A percentile compares a stretch with the other conserved stretches of the same genome.
phyloP scores from a whole-genome alignment of 345 rosid species.

The Capsella bursapastoris region DNA sequence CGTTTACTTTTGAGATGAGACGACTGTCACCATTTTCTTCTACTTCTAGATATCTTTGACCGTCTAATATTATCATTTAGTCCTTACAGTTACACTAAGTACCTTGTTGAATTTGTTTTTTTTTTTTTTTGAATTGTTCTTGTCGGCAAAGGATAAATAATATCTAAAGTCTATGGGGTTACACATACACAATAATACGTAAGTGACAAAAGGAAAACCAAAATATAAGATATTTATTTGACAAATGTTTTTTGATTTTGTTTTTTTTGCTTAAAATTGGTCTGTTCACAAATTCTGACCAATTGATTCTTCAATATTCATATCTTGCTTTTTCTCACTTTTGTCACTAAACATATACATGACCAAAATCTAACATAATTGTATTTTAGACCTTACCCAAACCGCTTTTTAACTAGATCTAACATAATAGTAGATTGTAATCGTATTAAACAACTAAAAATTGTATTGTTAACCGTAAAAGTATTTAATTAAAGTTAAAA shows the following conservation, averaged over 20 bases:
- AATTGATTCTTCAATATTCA: neutral
- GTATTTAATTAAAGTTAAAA: too few relatives aligned
- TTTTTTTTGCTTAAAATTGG: neutral
- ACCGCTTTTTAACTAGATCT: too few relatives aligned
- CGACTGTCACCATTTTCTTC: neutral
- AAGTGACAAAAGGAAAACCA: neutral
- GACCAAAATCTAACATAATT: too few relatives aligned
- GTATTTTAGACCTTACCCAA: too few relatives aligned
- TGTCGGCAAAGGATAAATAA: neutral
- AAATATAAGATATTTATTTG: neutral
- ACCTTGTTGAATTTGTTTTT: neutral
- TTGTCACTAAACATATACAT: neutral
- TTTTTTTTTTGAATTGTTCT: neutral
- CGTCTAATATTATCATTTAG: neutral
- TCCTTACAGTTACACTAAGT: neutral
- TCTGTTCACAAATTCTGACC: neutral
- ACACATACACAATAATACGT: too few relatives aligned
- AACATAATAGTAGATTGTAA: too few relatives aligned
- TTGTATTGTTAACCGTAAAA: too few relatives aligned
- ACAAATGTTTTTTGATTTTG: neutral
- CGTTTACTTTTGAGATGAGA: conserved; percentile 8
- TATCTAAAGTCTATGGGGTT: neutral
- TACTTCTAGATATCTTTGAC: conserved; percentile 15
- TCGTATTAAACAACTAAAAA: too few relatives aligned
- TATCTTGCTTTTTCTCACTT: neutral